phyloP scores from a whole-genome alignment of 495 filamentous ascomycete genomes.

The Penicillium dipodomyicola region DNA sequence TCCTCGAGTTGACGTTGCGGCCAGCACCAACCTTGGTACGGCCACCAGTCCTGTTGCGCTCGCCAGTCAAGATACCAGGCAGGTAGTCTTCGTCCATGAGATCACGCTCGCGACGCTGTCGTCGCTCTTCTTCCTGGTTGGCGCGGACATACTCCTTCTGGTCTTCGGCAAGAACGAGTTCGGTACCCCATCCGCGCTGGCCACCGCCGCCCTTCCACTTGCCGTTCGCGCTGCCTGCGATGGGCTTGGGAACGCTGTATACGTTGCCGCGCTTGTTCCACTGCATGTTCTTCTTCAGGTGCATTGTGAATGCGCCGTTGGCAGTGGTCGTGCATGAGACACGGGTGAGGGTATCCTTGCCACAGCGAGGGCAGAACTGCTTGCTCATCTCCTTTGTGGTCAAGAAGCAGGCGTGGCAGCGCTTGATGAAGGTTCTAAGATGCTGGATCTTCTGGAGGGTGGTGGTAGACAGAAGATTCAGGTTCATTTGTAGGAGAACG shows the following conservation, averaged over 20 bases:
- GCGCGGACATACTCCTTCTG: conserved; percentile 87
- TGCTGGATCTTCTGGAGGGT: conserved; percentile 71
- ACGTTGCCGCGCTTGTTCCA: conserved; percentile 90
- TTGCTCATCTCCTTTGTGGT: conserved; percentile 80
- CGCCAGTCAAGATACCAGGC: conserved; percentile 80
- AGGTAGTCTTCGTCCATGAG: conserved; percentile 95
- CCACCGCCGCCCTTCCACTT: conserved; percentile 73
- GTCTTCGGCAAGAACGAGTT: conserved; percentile 85
- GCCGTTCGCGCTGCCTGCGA: conserved; percentile 75
- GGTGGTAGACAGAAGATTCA: conserved; percentile 77
- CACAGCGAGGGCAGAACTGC: conserved; percentile 93
- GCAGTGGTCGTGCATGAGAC: conserved; percentile 80
- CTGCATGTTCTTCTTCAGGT: conserved; percentile 93
- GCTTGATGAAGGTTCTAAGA: conserved; percentile 80
- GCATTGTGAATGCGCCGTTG: conserved; percentile 77
- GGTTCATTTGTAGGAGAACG: conserved; percentile 87
- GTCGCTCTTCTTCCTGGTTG: conserved; percentile 58
- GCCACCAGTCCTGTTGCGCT: conserved; percentile 58
- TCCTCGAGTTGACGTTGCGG: conserved; percentile 79
- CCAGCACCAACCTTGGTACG: conserved; percentile 82
- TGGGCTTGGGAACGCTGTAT: conserved; percentile 87
- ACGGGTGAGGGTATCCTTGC: conserved; percentile 80
- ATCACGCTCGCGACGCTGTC: conserved; percentile 64
- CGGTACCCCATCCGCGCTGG: conserved; percentile 80
- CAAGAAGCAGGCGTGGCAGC: conserved; percentile 92